Evolutionary conservation across 2,329 filamentous ascomycete genomes (phyloP), one percentile per base, ranked within the genome.

Genomic region (Botrytis cinerea): DNA sequence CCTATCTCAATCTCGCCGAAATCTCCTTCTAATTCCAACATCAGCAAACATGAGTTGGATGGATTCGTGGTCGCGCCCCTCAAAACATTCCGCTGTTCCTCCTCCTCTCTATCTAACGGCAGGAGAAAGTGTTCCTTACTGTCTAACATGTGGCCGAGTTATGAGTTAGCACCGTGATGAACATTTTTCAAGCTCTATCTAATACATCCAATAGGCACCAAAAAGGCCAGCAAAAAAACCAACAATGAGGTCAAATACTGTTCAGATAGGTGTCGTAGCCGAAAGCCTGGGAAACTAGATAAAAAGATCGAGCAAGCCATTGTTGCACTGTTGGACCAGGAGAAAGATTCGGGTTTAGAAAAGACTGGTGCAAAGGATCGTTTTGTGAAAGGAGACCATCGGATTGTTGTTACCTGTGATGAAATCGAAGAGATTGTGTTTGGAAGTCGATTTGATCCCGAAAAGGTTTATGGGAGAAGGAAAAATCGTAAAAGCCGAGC

Each of bases 241-340:
- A 72, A 72, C 9, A 68, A 68, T 57, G 70, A 72, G 48, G 63
- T 76, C 80, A 89, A 88, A 75, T 90, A 89, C 81, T 90, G 88
- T 81, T 90, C 88, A 0, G 82, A 84, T 63, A 82, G 85, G 54
- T 90, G 88, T 76, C 83, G 87, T 32, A 83, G 82, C 48, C 83
- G 83, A 54, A 89, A 88, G 77, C 86, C 86, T 0, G 83, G 84
- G 0, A 82, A 82, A 12, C 74, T 84, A 22, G 88, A 89, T 76
- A 82, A 83, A 3, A 84, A 84, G 73, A 87, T 90, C 61, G 88
- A 90, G 79, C 80, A 79, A 12, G 82, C 83, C 0, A 87, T 89
- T 71, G 82, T 84, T 1, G 76, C 76, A 14, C 78, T 84, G 32
- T 74, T 85, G 54, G 59, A 48, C 22, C 70, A 72, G 80, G 4